Base-by-base conservation (phyloP, 1,284 basidiomycete species). In the Gymnopus androsaceus region DNA sequence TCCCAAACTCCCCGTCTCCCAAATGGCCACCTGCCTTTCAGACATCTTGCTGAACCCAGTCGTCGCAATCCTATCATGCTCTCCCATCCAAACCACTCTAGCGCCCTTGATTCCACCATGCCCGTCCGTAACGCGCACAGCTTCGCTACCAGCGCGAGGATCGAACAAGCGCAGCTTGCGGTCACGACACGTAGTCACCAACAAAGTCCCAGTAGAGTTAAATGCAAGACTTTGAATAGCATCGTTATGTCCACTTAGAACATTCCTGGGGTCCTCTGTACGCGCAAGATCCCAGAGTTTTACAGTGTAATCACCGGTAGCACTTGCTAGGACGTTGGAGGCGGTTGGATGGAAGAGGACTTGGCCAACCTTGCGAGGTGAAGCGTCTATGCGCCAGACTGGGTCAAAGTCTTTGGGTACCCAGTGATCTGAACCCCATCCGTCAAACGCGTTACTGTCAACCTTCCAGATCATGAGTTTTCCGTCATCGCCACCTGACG, bases 31-130 rank as follows among this genome's bases (percentile, higher is more conserved):
- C 72, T 98, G 94, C 9, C 95, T 82, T 70, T 97, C 94, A 47
- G 90, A 93, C 88, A 95, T 95, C 72, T 87, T 93, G 75, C 90
- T 94, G 73, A 98, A 98, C 15, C 94, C 95, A 6, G 96, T 98
- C 30, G 94, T 97, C 33, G 90, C 93, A 66, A 98, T 84, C 56
- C 87, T 85, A 69, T 95, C 92, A 55, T 84, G 74, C 62, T 93
- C 89, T 50, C 96, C 96, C 82, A 98, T 87, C 93, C 94, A 98
- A 23, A 84, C 79, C 1, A 95, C 89, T 25, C 96, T 83, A 6
- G 93, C 86, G 5, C 94, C 94, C 75, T 98, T 98, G 73, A 99
- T 90, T 9, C 96, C 96, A 12, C 87, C 85, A 68, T 99, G 95
- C 0, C 93, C 91, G 65, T 98, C 95, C 3, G 84, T 77, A 21